Conservation (phyloP, 129 eudicot genomes). For the Chrysanthemum seticuspe region DNA sequence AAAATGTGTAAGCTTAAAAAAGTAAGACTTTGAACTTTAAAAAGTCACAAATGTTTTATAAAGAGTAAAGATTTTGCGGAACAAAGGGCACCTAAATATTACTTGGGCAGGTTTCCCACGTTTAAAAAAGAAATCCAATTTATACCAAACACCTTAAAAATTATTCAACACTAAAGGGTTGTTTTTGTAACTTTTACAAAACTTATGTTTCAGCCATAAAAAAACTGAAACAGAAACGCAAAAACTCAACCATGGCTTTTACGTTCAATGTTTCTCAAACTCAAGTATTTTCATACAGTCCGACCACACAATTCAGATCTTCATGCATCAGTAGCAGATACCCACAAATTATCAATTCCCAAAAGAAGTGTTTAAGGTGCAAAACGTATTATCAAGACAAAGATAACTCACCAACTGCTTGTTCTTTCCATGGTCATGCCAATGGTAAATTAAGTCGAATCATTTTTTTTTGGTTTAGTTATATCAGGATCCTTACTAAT, state of each 20-base stretch:
- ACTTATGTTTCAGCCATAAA: slow-evolving; percentile 20
- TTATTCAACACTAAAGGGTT: slow-evolving; percentile 20
- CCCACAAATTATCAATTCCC: slow-evolving; percentile 34
- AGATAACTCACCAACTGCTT: slow-evolving; percentile 66
- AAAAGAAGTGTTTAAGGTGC: slow-evolving; percentile 71
- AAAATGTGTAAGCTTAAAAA: too few relatives aligned
- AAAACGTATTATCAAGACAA: slow-evolving; percentile 46
- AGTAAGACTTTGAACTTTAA: too few relatives aligned
- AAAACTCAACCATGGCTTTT: slow-evolving; percentile 28
- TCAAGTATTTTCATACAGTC: slow-evolving; percentile 25
- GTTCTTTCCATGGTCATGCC: slow-evolving; percentile 78
- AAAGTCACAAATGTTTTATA: too few relatives aligned
- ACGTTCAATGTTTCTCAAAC: slow-evolving; percentile 24
- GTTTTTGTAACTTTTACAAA: neutral
- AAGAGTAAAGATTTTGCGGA: too few relatives aligned
- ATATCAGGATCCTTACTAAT: too few relatives aligned
- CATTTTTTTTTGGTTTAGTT: neutral
- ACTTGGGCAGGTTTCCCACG: too few relatives aligned
- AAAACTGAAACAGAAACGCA: neutral
- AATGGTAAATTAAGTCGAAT: slow-evolving; percentile 39
- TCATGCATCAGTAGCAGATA: slow-evolving; percentile 23
- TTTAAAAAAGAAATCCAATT: too few relatives aligned
- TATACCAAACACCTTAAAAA: too few relatives aligned
- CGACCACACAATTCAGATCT: slow-evolving; percentile 14
- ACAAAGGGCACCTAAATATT: too few relatives aligned